phyloP scores from a whole-genome alignment of 805 yeast genomes.

The Wickerhamiella kazuoi region DNA sequence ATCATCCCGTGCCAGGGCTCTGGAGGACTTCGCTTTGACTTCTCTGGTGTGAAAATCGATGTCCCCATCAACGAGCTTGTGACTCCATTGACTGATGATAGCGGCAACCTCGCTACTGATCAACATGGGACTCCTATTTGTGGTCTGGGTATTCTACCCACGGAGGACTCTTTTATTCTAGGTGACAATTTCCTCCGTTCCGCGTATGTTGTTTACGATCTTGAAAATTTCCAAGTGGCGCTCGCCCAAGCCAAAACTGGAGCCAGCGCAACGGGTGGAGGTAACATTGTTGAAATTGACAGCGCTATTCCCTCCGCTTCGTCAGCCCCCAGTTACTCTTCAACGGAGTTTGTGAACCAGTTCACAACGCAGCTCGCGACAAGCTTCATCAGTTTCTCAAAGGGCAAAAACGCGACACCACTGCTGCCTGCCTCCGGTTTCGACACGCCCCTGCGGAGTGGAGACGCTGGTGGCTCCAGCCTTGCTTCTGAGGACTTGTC shows the following conservation, averaged over 20 bases:
- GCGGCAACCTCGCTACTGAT: slow-evolving; percentile 8
- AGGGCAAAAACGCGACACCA: too few relatives aligned
- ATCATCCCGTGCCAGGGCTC: slow-evolving; percentile 23
- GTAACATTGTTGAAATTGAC: neutral
- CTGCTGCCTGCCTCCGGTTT: too few relatives aligned
- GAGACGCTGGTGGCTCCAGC: neutral
- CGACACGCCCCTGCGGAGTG: too few relatives aligned
- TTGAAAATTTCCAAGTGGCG: slow-evolving; percentile 38
- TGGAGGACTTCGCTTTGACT: slow-evolving; percentile 27
- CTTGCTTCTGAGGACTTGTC: neutral
- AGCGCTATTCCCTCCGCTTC: neutral
- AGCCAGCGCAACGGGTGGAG: too few relatives aligned
- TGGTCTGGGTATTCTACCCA: slow-evolving; percentile 15
- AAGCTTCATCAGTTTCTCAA: too few relatives aligned
- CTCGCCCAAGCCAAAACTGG: slow-evolving; percentile 40
- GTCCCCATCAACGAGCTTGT: slow-evolving; percentile 25
- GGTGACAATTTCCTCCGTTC: slow-evolving; percentile 52
- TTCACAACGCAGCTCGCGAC: too few relatives aligned
- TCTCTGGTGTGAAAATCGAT: slow-evolving; percentile 32
- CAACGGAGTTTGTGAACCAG: too few relatives aligned
- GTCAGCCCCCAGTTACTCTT: neutral
- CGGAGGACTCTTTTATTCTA: slow-evolving; percentile 25
- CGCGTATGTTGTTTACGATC: slow-evolving; percentile 50
- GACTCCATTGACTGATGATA: slow-evolving; percentile 6
- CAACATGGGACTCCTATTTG: slow-evolving; percentile 12